These are phyloP conservation scores for Globisporangium sylvaticum DNA, from an alignment of 352 stramenopile species.

Conservation along the genomic window DNA sequence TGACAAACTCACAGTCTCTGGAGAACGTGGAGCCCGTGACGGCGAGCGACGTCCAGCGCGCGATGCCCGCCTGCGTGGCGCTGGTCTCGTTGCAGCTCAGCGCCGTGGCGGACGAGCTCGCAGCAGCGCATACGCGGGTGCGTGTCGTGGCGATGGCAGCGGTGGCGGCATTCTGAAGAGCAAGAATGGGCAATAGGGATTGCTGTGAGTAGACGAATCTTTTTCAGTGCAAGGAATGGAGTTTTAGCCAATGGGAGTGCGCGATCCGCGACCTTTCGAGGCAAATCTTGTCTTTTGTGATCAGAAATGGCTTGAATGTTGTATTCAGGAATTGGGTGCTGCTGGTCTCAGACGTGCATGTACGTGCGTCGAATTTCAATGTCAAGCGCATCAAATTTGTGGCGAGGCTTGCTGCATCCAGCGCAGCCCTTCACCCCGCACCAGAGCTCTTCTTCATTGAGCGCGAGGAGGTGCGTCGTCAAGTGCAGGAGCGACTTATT, in stretches of 20 bases:
- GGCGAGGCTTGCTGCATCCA: neutral
- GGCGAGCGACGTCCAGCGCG: slow-evolving; percentile 44
- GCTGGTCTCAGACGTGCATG: neutral
- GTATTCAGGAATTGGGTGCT: neutral
- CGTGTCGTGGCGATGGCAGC: neutral
- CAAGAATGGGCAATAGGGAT: neutral
- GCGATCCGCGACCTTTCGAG: too few relatives aligned
- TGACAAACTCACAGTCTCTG: slow-evolving; percentile 44
- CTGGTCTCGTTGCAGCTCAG: slow-evolving; percentile 55
- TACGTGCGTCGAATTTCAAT: neutral
- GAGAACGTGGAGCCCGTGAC: slow-evolving; percentile 50
- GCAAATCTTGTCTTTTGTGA: too few relatives aligned
- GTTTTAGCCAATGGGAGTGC: slow-evolving; percentile 3
- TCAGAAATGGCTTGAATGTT: neutral
- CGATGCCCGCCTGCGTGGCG: slow-evolving; percentile 33
- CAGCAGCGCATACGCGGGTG: neutral
- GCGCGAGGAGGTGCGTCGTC: neutral
- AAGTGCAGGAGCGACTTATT: neutral
- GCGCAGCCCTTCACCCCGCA: too few relatives aligned
- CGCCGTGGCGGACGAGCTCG: slow-evolving; percentile 7
- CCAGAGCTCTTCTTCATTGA: neutral
- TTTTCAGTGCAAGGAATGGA: neutral
- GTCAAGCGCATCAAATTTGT: neutral
- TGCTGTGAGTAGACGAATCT: too few relatives aligned
- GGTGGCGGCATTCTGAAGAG: neutral